Base-by-base conservation (phyloP, 306 rosid genomes). In the Malus sieversii region DNA sequence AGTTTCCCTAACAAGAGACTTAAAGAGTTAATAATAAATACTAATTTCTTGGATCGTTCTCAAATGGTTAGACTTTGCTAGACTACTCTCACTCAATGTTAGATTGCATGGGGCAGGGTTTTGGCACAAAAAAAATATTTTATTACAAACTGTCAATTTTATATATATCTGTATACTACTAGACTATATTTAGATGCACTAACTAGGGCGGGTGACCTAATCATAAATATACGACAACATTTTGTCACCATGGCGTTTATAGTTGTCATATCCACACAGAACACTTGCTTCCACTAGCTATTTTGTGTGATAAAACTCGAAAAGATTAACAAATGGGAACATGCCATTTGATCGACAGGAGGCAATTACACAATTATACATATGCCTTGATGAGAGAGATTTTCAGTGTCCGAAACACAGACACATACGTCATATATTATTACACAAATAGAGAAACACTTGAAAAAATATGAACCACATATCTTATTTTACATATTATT, bases 1-100 rank as follows among this genome's bases (percentile, higher is more conserved):
- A 83, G 95, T 73, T 89, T 83, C 80, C 88, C 92, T 86, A 89
- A 82, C 92, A 79, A 44, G 42, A 75, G 92, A 91, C 97, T 86
- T 75, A 14, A 75, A 45, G 71, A 48, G 10, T 66, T 42, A 27
- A 1, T 23, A 52, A 55, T 20, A 76, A 32, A 78, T n/a, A 2
- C 10, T 57, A 75, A 42, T 42, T 46, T 75, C 71, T 23, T 4
- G 38, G 61, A 86, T 86, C 88, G 3, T 79, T 87, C 79, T 91
- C 90, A 86, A 48, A 77, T 59, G 58, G 85, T 75, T 87, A 65
- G 76, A 80, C 80, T 72, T 78, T 74, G 58, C 38, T 66, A 75
- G 75, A 73, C 78, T 74, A 80, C 72, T 79, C 66, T 77, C 66
- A 22, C 35, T 30, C 4, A 35, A 27, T 68, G 80, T 82, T 46